phyloP scores from a whole-genome alignment of 176 grass and related monocot species.

The Thinopyrum elongatum region DNA sequence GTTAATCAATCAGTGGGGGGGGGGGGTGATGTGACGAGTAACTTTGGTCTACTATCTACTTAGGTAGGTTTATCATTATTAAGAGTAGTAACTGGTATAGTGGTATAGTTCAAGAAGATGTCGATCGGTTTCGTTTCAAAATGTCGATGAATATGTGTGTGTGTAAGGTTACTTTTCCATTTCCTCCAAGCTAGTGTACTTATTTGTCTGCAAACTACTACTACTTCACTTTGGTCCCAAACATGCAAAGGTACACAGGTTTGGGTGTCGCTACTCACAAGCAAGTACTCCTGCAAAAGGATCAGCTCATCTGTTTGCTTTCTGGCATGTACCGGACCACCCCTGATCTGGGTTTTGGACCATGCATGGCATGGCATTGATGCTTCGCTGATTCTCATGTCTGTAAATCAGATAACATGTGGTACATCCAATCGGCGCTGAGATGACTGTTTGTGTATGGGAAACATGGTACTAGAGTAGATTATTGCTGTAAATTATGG shows the following conservation, averaged over 20 bases:
- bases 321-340: neutral
- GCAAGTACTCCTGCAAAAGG: neutral
- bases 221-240: slow-evolving; percentile 2
- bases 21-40: neutral
- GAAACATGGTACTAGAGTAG: neutral
- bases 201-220: slow-evolving; percentile 11
- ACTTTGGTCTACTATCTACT: slow-evolving; percentile 4
- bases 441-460: neutral
- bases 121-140: neutral
- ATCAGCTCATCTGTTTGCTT: slow-evolving; percentile 10
- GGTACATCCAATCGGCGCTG: neutral
- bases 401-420: neutral
- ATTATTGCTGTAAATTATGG: neutral
- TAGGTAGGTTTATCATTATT: neutral
- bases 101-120: slow-evolving; percentile 4
- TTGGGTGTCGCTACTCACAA: neutral
- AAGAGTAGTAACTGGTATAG: neutral
- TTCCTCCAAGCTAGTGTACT: slow-evolving; percentile 12
- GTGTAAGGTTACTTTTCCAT: slow-evolving; percentile 23
- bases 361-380: neutral
- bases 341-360: neutral
- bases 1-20: neutral
- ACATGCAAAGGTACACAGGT: neutral
- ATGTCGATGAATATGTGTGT: neutral
- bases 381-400: neutral